Evolutionary conservation across 805 yeast genomes (phyloP).

Genomic region (Candida andamanensis): DNA sequence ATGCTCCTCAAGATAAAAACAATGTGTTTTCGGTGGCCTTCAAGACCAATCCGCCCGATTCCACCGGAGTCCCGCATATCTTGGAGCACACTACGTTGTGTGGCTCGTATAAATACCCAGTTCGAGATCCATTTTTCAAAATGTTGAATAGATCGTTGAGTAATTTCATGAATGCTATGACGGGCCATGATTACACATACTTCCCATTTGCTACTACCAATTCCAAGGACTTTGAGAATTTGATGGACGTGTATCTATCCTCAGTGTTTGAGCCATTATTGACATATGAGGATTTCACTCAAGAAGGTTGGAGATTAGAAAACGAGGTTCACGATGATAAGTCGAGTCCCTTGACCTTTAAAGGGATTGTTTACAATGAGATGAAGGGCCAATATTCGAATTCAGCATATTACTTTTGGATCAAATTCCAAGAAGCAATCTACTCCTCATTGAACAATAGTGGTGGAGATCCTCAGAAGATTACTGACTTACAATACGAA

Average conservation of each 20-base stretch:
- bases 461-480: slow-evolving; percentile 88
- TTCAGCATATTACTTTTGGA: slow-evolving; percentile 80
- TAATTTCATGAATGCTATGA: slow-evolving; percentile 98
- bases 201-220: slow-evolving; percentile 97
- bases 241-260: slow-evolving; percentile 84
- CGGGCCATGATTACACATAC: slow-evolving; percentile 93
- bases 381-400: slow-evolving; percentile 97
- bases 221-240: slow-evolving; percentile 68
- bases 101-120: slow-evolving; percentile 88
- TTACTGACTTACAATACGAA: slow-evolving; percentile 68
- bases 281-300: slow-evolving; percentile 75
- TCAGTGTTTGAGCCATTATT: slow-evolving; percentile 80
- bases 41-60: slow-evolving; percentile 90
- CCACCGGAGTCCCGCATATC: slow-evolving; percentile 95
- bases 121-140: slow-evolving; percentile 95
- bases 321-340: slow-evolving; percentile 56
- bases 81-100: slow-evolving; percentile 94
- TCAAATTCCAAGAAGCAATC: slow-evolving; percentile 72
- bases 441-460: slow-evolving; percentile 84
- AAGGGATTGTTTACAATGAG: slow-evolving; percentile 96
- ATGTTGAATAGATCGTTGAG: slow-evolving; percentile 93
- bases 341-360: slow-evolving; percentile 60
- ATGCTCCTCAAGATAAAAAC: slow-evolving; percentile 69
- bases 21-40: slow-evolving; percentile 87
- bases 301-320: slow-evolving; percentile 98